Evolutionary conservation across 2,329 filamentous ascomycete species (phyloP), one percentile per base, ranked within the genome.

Genomic region (Chaetoscypha palmicola): DNA sequence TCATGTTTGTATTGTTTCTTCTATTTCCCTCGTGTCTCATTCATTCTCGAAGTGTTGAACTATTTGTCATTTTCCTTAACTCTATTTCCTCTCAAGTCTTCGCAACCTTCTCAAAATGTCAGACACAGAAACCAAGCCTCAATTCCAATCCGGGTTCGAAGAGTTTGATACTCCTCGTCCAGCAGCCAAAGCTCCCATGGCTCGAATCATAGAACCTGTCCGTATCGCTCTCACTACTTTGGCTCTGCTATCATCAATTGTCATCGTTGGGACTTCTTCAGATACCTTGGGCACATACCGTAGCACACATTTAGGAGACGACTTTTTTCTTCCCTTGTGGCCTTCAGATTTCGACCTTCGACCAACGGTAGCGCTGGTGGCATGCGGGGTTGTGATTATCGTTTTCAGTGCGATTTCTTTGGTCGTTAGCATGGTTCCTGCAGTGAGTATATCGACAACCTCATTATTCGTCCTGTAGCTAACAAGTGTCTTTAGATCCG

Each of bases 211-310:
- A 45, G 68, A 77, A 48, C 64, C 61, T 36, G 64, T 65, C 36
- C 68, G 71, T 11, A 53, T 73, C 3, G 71, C 65, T 37, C 61
- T 77, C 46, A 77, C 70, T 0, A 57, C 62, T 4, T 58, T 81
- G 23, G 69, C 71, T 21, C 63, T 81, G 14, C 65, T 71, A 14
- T 68, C 70, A 41, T 70, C 71, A 44, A 56, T 80, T 51, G 69
- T 67, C 14, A 67, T 77, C 40, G 62, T 81, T 5, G 76, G 71
- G 20, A 67, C 77, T 9, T 69, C 76, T 2, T 73, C 67, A 51
- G 68, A 80, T 57, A 67, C 73, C 4, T 62, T 81, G 32, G 60
- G 67, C 22, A 71, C 76, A 28, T 81, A 79, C 63, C 67, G 76
- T 51, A 62, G 63, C 21, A 81, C 78, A 2, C 67, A 72, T 12